Evolutionary conservation across 306 rosid species (phyloP), one percentile per base, ranked within the genome.

Genomic region (Luffa aegyptiaca): DNA sequence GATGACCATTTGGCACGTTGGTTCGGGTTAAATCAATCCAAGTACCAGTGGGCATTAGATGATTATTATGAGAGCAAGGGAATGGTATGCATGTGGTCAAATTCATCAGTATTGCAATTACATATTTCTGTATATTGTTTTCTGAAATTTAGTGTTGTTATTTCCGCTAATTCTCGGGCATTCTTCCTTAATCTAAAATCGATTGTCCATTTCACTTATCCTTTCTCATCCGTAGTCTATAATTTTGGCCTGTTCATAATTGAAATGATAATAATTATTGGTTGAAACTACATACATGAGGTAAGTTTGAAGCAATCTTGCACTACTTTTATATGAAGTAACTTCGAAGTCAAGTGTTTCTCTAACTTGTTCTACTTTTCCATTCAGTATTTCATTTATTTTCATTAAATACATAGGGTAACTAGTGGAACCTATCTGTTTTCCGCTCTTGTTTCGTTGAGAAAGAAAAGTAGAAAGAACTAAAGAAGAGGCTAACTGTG

Each of bases 11-110:
- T 96, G 88, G 99, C 98, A 18, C 94, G 99, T 21, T 96, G 99
- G 99, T 93, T 96, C 84, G 99, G 99, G 75, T 83, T 96, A 83
- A 90, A 96, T 83, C 99, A 96, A 83, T 96, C 99, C 10, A 96
- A 91, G 85, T 96, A 96, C 81, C 99, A 96, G 80, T 96, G 99
- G 99, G 99, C 99, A 36, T 88, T 96, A 51, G 97, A 96, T 86
- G 98, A 96, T 80, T 96, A 91, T 82, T 91, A 89, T 41, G 98
- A 96, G 88, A 91, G 81, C 88, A 96, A 96, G 88, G 99, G 94
- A 84, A 55, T 80, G 93, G 99, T 96, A 85, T 93, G 94, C 73
- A 55, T 42, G 66, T 85, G 51, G 64, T 78, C 85, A 61, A 17
- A 4, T 71, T 73, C 45, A 37, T 58, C 12, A 14, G 9, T 51